Conservation (phyloP, 2,329 filamentous ascomycete genomes). For the Phialophora macrospora region DNA sequence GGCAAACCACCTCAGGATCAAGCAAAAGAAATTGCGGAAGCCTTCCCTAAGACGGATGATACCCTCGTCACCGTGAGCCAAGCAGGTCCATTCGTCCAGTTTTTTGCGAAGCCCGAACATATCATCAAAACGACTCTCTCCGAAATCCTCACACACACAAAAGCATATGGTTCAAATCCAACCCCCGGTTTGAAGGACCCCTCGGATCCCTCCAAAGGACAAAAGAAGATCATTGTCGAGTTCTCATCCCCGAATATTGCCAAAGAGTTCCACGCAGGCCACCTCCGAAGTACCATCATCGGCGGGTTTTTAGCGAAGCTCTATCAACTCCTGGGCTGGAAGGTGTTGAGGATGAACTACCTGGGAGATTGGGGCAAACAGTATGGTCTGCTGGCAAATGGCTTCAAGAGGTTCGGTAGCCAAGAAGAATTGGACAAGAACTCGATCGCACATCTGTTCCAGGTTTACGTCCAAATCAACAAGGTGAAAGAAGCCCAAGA, state of each 20-base stretch:
- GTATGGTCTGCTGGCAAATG: conserved; percentile 65
- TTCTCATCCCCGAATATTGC: conserved; percentile 72
- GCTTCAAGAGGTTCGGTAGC: conserved; percentile 65
- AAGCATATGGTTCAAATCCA: conserved; percentile 65
- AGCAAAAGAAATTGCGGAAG: conserved; percentile 59
- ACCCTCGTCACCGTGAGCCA: conserved; percentile 43
- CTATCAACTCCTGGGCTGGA: conserved; percentile 65
- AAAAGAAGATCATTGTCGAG: conserved; percentile 63
- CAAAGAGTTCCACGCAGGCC: conserved; percentile 69
- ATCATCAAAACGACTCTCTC: conserved; percentile 63
- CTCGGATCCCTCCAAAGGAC: conserved; percentile 60
- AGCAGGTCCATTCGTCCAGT: conserved; percentile 65
- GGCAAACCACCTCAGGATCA: conserved; percentile 64
- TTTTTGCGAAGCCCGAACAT: conserved; percentile 66
- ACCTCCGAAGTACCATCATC: conserved; percentile 70
- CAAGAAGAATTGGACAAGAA: conserved; percentile 65
- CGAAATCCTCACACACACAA: conserved; percentile 62
- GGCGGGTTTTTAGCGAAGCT: conserved; percentile 68
- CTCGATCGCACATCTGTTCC: conserved; percentile 68
- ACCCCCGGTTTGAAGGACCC: conserved; percentile 64
- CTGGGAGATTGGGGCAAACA: conserved; percentile 73
- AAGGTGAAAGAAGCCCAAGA: conserved; percentile 61
- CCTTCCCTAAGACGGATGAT: conserved; percentile 64
- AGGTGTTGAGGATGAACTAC: conserved; percentile 69
- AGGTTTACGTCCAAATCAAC: conserved; percentile 70